Base-by-base conservation (phyloP, 1,284 basidiomycete species). In the Dichomitus squalens region DNA sequence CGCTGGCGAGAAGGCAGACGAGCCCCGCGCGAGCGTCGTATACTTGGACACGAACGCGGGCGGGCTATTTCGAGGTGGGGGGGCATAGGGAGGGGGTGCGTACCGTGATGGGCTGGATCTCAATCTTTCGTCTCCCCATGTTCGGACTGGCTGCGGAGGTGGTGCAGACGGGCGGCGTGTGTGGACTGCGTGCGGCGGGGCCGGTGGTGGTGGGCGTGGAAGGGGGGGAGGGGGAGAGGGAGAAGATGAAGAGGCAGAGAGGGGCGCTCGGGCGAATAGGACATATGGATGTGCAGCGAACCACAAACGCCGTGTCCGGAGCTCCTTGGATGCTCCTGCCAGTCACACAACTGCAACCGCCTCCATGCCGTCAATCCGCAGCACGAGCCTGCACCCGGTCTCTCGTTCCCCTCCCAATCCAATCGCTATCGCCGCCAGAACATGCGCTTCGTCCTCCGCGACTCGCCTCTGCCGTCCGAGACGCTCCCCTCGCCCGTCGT, bases 41-140 rank as follows among this genome's bases (percentile, higher is more conserved):
- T 58, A 60, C 60, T 64, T 61, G 64, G 64, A 60, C 34, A 50
- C 61, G 66, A 27, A 52, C 56, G 58, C 21, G 48, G 46, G 53
- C 39, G 55, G 52, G 62, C 61, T 65, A 65, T 66, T 60, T 60
- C 59, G 56, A 57, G 64, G 67, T 63, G 53, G 49, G 33, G 43
- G n/a, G n/a, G n/a, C n/a, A n/a, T n/a, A n/a, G n/a, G n/a, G 20
- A n/a, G 29, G 39, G 40, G 60, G 44, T 41, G 79, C 86, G 68
- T 65, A 90, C 88, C 33, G 85, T 84, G 68, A 95, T 94, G 62
- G 92, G 92, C 68, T 90, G 87, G 59, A 95, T 95, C 75, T 91
- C 90, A 70, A 95, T 95, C 81, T 95, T 95, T 78, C 93, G 80
- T 70, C 92, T 80, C 59, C 93, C 93, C 93, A 93, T 93, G 50